Evolutionary conservation across 2,329 filamentous ascomycete genomes (phyloP).

Genomic region (Achaetomium macrosporum): DNA sequence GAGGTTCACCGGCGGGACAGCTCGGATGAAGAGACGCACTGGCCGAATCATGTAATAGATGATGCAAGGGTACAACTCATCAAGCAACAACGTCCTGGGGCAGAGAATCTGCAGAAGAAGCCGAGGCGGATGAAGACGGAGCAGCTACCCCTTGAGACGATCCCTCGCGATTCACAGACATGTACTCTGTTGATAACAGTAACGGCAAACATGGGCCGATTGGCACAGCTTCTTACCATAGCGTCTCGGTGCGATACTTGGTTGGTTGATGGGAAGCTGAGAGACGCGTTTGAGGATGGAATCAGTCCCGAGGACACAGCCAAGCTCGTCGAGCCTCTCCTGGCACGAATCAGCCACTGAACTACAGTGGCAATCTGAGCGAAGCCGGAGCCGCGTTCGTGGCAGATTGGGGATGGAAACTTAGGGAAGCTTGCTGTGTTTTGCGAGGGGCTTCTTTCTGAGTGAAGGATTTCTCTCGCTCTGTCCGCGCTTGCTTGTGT

Average conservation of each 20-base stretch:
- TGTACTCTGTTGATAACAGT: slow-evolving; percentile 16
- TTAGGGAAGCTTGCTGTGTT: too few relatives aligned
- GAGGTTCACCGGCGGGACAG: neutral
- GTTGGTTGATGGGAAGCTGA: slow-evolving; percentile 12
- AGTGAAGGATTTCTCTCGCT: too few relatives aligned
- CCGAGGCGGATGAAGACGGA: slow-evolving; percentile 22
- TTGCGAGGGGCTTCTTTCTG: too few relatives aligned
- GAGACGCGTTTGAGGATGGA: slow-evolving; percentile 1
- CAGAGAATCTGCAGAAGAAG: slow-evolving; percentile 14
- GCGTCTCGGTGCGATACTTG: slow-evolving; percentile 12
- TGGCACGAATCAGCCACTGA: neutral
- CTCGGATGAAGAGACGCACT: slow-evolving; percentile 12
- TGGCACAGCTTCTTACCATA: slow-evolving; percentile 1
- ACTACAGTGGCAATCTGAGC: neutral
- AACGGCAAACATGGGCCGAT: neutral
- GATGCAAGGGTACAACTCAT: slow-evolving; percentile 20
- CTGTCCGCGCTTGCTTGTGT: too few relatives aligned
- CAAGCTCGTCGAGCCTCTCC: slow-evolving; percentile 4
- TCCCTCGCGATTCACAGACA: slow-evolving; percentile 13
- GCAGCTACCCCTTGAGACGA: slow-evolving; percentile 24
- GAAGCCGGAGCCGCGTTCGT: neutral
- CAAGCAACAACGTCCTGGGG: slow-evolving; percentile 19
- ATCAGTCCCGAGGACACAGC: neutral
- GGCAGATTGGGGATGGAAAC: neutral
- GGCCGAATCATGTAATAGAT: neutral